A percentile compares a stretch with the other conserved stretches of the same genome.
Evolutionary conservation across 2,329 filamentous ascomycete species (phyloP).

Genomic region (Ustilaginoidea virens): DNA sequence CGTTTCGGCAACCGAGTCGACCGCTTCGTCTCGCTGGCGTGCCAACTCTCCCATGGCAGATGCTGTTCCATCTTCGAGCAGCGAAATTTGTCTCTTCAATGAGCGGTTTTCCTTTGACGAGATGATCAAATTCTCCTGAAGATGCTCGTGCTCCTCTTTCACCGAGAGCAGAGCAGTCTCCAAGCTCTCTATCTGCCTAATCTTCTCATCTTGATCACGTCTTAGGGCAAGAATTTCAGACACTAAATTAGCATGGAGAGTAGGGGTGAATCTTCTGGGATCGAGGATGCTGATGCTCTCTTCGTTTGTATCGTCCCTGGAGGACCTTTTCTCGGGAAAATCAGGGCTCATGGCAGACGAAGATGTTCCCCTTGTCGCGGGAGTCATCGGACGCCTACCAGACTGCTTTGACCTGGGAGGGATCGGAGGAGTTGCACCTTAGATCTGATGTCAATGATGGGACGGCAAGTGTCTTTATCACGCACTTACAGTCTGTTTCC

Average conservation of each 20-base stretch:
- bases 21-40: constrained; percentile 71
- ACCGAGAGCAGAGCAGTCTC: constrained; percentile 59
- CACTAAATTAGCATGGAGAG: constrained; percentile 83
- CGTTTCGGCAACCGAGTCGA: constrained; percentile 55
- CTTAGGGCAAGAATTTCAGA: constrained; percentile 82
- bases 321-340: constrained; percentile 30
- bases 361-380: constrained; percentile 42
- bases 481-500: constrained; percentile 48
- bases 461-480: constrained; percentile 32
- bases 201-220: constrained; percentile 81
- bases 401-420: constrained; percentile 44
- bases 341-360: constrained; percentile 33
- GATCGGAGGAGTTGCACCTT: no score
- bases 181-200: constrained; percentile 70
- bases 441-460: constrained; percentile 50
- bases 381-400: constrained; percentile 46
- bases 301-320: constrained; percentile 45
- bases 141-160: constrained; percentile 57
- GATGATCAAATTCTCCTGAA: constrained; percentile 45
- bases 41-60: constrained; percentile 73
- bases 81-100: constrained; percentile 69
- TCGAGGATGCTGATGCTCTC: constrained; percentile 65
- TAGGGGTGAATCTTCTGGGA: constrained; percentile 85
- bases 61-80: constrained; percentile 76
- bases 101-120: constrained; percentile 64